Evolutionary conservation across 2,329 filamentous ascomycete genomes (phyloP).

Genomic region (Aspergillus sp.): DNA sequence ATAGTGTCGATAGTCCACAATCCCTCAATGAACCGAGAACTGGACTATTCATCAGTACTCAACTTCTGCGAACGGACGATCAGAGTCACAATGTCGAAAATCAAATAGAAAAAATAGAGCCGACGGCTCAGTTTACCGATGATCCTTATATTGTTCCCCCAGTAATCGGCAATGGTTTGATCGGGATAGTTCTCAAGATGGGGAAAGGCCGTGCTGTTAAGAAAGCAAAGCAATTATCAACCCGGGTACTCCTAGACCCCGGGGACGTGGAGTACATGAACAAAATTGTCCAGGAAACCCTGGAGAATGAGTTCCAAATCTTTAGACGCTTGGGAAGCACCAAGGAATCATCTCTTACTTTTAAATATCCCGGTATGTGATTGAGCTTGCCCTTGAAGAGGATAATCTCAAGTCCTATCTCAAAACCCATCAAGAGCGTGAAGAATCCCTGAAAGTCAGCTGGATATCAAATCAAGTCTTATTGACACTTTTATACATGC

Average conservation of each 20-base stretch:
- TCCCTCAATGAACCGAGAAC: too few species aligned
- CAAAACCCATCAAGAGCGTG: conserved; percentile 5
- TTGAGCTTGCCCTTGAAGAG: conserved; percentile 19
- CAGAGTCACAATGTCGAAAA: too few species aligned
- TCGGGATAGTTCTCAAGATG: too few species aligned
- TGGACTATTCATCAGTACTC: too few species aligned
- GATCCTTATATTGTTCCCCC: too few species aligned
- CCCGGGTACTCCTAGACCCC: conserved; percentile 18
- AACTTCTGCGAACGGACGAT: too few species aligned
- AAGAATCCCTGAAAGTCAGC: not conserved
- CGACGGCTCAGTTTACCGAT: too few species aligned
- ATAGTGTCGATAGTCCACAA: too few species aligned
- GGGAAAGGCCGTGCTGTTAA: too few species aligned
- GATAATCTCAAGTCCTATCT: conserved; percentile 14
- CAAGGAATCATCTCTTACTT: conserved; percentile 19
- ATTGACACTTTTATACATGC: conserved; percentile 3
- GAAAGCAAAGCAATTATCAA: conserved; percentile 5
- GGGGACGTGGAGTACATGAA: conserved; percentile 21
- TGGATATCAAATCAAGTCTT: conserved; percentile 12
- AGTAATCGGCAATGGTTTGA: too few species aligned
- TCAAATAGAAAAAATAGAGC: too few species aligned
- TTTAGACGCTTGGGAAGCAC: conserved; percentile 19
- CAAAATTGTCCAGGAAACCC: conserved; percentile 17
- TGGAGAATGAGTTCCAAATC: conserved; percentile 19
- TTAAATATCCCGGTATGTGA: conserved; percentile 18